These are phyloP conservation scores for Podospora fimiseda DNA, from an alignment of 495 filamentous ascomycete species.

Conservation along the genomic window DNA sequence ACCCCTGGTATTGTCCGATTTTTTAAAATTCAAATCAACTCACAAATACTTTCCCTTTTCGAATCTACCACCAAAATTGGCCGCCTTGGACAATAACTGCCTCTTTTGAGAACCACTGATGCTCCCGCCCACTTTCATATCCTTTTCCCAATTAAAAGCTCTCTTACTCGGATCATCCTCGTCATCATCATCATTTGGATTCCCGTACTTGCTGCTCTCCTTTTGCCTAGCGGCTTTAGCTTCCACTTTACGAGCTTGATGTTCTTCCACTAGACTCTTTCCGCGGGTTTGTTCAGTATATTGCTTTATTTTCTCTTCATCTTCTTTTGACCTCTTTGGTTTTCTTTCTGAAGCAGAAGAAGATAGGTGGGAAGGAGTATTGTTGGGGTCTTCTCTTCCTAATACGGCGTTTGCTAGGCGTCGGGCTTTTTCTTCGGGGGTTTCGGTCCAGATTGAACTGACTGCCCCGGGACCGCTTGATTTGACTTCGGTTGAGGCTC, in stretches of 20 bases:
- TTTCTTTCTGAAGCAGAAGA: not conserved
- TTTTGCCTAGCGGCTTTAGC: conserved; percentile 6
- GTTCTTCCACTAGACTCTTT: conserved; percentile 58
- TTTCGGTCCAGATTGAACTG: conserved; percentile 81
- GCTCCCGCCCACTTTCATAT: conserved; percentile 71
- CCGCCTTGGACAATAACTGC: conserved; percentile 73
- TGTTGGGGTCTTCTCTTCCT: conserved; percentile 48
- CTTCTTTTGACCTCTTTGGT: conserved; percentile 9
- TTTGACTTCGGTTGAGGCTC: conserved; percentile 36
- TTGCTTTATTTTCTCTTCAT: conserved; percentile 26
- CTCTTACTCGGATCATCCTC: conserved; percentile 89
- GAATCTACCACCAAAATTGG: conserved; percentile 79
- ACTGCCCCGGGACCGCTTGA: conserved; percentile 34
- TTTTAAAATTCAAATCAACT: conserved; percentile 2
- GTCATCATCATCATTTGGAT: conserved; percentile 47
- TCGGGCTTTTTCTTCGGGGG: conserved; percentile 77
- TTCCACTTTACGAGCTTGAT: conserved; percentile 31
- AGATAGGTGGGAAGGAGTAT: not conserved
- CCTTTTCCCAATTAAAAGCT: conserved; percentile 90
- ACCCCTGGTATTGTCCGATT: no score
- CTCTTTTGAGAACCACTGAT: conserved; percentile 67
- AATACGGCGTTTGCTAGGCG: conserved; percentile 80
- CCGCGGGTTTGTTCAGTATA: conserved; percentile 49
- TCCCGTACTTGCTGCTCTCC: conserved; percentile 10
- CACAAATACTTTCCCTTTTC: conserved; percentile 70